Conservation (phyloP, 176 grass and related monocot species). For the Cymbopogon citratus region DNA sequence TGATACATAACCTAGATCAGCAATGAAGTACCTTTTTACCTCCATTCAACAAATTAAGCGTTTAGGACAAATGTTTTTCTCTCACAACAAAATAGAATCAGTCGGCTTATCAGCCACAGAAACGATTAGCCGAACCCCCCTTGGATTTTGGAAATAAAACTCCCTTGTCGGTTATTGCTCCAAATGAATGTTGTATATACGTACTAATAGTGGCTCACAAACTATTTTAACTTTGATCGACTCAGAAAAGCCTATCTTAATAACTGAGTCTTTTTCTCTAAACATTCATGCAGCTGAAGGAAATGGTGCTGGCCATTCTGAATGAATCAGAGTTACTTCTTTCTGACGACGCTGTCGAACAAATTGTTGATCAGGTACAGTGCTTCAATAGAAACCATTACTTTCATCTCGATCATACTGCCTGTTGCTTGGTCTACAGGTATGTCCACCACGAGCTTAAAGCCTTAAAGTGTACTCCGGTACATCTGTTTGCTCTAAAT, state of each 20-base stretch:
- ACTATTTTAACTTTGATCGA: background rate
- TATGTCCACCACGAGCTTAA: background rate
- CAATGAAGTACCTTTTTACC: background rate
- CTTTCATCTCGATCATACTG: background rate
- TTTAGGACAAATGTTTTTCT: too few species aligned
- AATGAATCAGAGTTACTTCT: constrained; percentile 69
- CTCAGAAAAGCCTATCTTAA: background rate
- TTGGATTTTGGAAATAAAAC: background rate
- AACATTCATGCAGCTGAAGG: constrained; percentile 51
- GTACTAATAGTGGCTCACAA: background rate
- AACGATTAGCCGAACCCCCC: too few species aligned
- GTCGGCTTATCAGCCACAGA: too few species aligned
- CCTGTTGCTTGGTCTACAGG: background rate
- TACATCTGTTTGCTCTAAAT: background rate
- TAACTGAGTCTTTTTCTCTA: background rate
- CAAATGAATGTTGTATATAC: background rate
- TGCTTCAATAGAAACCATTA: background rate
- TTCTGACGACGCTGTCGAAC: constrained; percentile 71
- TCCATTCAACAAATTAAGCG: too few species aligned
- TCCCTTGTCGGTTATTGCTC: background rate
- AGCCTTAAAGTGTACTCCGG: background rate
- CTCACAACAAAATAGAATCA: too few species aligned
- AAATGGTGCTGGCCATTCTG: constrained; percentile 88
- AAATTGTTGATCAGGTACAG: constrained; percentile 75
- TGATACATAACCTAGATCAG: background rate